Base-by-base conservation (phyloP, 2,329 filamentous ascomycete genomes). In the Drechslerella stenobrocha region DNA sequence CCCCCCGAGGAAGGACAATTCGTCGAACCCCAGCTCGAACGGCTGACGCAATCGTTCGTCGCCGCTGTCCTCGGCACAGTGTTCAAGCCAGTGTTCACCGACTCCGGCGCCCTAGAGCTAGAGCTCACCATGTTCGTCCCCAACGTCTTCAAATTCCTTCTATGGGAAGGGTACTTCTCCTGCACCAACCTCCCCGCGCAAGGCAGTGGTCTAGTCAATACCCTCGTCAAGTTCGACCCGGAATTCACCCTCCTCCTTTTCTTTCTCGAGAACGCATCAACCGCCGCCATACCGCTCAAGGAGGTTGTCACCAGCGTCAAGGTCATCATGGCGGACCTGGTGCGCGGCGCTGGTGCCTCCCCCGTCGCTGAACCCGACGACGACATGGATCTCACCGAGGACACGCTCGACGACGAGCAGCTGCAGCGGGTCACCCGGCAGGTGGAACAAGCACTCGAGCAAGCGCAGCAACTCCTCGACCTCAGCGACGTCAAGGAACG, bases 221-320 rank as follows among this genome's bases (percentile, higher is more conserved):
- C 64, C 1, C 64, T 69, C 2, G 52, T 50, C 32, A 63, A 63
- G 20, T 69, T 63, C 28, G 64, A 69, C 20, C 64, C 64, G 3
- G 64, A 69, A 15, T 52, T 69, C 15, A 69, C 63, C 23, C 26
- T 69, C 5, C 64, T 69, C 11, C 58, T 69, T 34, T 69, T 63
- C 34, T 69, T 69, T 52, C 64, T 69, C 26, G 64, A 69, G 22
- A 63, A 57, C n/a, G 64, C 64, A 13, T 52, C 52, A 11, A 53
- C 40, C 18, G 42, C 64, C 0, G 64, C 64, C 7, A 67, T 69
- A 5, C 64, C 64, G 3, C 30, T 69, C 9, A 69, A 63, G 11
- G 64, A 69, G 28, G 64, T 69, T n/a, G 64, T 69, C n/a, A 57
- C 56, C 2, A 69, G 57, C 13, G 58, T 69, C 13, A 61, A 69